phyloP scores from a whole-genome alignment of 2,329 filamentous ascomycete species.

The Penicillium sp. region DNA sequence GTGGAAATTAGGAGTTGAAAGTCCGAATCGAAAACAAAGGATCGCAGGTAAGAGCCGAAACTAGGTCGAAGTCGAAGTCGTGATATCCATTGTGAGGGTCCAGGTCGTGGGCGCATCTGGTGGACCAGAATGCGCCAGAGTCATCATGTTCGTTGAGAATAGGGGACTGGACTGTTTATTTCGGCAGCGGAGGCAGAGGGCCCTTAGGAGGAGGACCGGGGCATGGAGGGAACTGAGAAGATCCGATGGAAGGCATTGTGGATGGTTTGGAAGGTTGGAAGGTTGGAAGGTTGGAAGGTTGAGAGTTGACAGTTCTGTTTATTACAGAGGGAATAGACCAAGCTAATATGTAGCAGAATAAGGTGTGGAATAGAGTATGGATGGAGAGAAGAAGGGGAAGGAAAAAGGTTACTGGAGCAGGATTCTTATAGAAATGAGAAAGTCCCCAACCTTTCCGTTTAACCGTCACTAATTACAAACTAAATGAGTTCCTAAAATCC shows the following conservation, averaged over 20 bases:
- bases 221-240: conserved; percentile 40
- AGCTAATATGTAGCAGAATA: background rate
- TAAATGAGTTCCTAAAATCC: conserved; percentile 12
- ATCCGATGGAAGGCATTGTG: conserved; percentile 38
- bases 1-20: conserved; percentile 14
- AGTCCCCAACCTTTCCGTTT: conserved; percentile 6
- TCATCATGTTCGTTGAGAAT: conserved; percentile 35
- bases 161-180: conserved; percentile 27
- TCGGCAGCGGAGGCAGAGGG: conserved; percentile 39
- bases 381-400: background rate
- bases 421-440: conserved; percentile 10
- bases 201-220: conserved; percentile 40
- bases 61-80: conserved; percentile 28
- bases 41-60: conserved; percentile 24
- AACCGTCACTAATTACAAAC: conserved; percentile 15
- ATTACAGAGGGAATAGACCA: background rate
- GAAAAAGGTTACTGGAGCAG: background rate
- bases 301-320: conserved; percentile 2
- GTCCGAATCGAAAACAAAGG: conserved; percentile 21
- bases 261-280: background rate
- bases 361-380: background rate
- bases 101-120: conserved; percentile 24
- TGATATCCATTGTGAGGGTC: conserved; percentile 32
- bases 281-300: background rate
- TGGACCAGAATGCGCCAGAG: conserved; percentile 22